Base-by-base conservation (phyloP, 257 asterid species). In the Fraxinus pennsylvanica region DNA sequence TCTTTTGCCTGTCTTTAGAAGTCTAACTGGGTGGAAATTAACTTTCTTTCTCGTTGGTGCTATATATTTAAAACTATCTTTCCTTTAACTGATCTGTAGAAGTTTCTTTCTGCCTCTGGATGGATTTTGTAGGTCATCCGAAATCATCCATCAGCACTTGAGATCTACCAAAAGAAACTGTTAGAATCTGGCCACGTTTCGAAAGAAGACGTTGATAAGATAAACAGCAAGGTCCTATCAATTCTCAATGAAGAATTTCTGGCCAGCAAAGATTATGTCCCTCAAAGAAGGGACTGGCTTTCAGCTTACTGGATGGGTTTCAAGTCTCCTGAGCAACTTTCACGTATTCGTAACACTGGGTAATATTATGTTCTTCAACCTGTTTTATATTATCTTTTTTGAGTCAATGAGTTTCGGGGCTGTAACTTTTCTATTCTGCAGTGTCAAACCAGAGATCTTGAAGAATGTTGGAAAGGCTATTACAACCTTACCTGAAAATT, bases 231-330 rank as follows among this genome's bases (percentile, higher is more conserved):
- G 84, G 97, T 95, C 50, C 75, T 76, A 36, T 59, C 94, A 19
- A 93, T 95, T 85, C 96, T 95, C 78, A 95, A 91, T 77, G 99
- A 91, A 84, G 99, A 95, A 84, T 93, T 93, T 84, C 63, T 87
- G 83, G 95, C 99, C 88, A 95, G 97, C 92, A 95, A 95, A 87
- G 98, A 89, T 70, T 90, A 93, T 76, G 84, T 93, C 68, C 93
- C 99, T 35, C 88, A 90, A 79, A 89, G 89, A 79, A 88, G 99
- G 85, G 98, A 95, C 89, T 95, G 99, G 98, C 99, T 95, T 86
- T 93, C 99, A 71, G 98, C 98, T 66, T 94, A 90, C 81, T 94
- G 97, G 97, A 72, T 87, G 78, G 97, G 97, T 65, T 94, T 94
- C 87, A 94, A 94, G 89, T 94, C 97, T 80, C 98, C 97, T 38